phyloP scores from a whole-genome alignment of 1,139 yeast species.

The Debaryomyces subglobosus region DNA sequence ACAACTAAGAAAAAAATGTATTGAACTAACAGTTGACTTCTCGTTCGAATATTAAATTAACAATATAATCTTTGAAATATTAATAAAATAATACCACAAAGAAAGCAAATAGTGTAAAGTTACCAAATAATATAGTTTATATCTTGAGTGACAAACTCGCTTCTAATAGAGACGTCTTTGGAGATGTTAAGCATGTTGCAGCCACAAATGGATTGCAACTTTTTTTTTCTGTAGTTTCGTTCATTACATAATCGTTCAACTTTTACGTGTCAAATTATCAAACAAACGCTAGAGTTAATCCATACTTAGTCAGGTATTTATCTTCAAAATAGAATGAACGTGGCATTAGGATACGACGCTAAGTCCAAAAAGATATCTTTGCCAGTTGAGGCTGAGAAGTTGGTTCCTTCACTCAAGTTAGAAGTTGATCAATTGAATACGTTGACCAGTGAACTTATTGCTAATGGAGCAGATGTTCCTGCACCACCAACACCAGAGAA shows the following conservation, averaged over 20 bases:
- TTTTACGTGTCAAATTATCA: conserved; percentile 6
- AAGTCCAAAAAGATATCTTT: conserved; percentile 31
- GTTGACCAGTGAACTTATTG: conserved; percentile 60
- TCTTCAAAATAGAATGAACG: conserved; percentile 19
- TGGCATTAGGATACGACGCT: conserved; percentile 31
- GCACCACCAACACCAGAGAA: conserved; percentile 60
- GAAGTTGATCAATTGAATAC: conserved; percentile 68
- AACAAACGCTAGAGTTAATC: background rate
- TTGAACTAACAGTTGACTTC: too few relatives aligned
- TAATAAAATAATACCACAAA: too few relatives aligned
- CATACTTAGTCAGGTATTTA: background rate
- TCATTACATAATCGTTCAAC: conserved; percentile 5
- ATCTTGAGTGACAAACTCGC: background rate
- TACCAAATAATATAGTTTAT: too few relatives aligned
- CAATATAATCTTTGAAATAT: background rate
- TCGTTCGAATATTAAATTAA: background rate
- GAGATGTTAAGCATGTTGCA: background rate
- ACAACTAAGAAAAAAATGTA: background rate
- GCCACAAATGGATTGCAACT: conserved; percentile 7
- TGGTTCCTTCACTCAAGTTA: conserved; percentile 35
- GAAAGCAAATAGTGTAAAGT: background rate
- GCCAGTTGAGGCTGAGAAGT: conserved; percentile 24
- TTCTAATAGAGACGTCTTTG: background rate
- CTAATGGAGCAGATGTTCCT: conserved; percentile 66
- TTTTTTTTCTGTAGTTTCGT: background rate